Evolutionary conservation across 2,329 filamentous ascomycete genomes (phyloP), one percentile per base, ranked within the genome.

Genomic region (Cladosporium sp.): DNA sequence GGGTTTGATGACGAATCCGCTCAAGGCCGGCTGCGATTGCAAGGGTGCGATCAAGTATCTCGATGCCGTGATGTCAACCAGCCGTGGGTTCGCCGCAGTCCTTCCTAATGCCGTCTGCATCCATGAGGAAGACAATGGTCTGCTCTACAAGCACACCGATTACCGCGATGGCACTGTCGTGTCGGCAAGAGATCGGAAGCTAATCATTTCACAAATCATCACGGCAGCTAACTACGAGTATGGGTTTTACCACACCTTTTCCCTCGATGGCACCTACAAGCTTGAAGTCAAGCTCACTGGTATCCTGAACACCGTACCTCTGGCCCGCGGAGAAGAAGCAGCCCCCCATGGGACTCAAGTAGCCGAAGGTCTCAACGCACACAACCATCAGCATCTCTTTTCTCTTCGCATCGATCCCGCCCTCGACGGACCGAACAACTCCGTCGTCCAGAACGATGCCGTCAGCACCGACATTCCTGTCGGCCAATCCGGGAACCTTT

Each of bases 191-290:
- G 73, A 76, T 52, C 76, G 84, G 0, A 78, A 85, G 56, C 73
- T 87, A 2, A 82, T 87, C 0, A 65, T 87, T 2, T 83, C 87
- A 58, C 83, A 80, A 61, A 83, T 86, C 65, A 80, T 83, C 55
- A 87, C 84, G 0, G 74, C 86, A 2, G 80, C 80, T 22, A 87
- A 88, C 68, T 87, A 88, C 69, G 84, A 87, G 60, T 87, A 87
- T 61, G 76, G 85, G 30, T 80, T 86, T 50, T 76, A 78, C 2
- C 86, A 77, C 66, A 79, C 80, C 54, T 80, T 88, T 52, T 79
- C 85, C 61, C 82, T 82, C 38, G 74, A 79, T 0, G 84, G 80
- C 7, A 80, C 77, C 7, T 75, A 86, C 56, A 74, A 74, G 0
- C 69, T 84, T 52, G 83, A 87, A 63, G 78, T 77, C 0, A 75